These are phyloP conservation scores for Rhododendron ovatum DNA, from an alignment of 148 eudicot species.

Conservation along the genomic window DNA sequence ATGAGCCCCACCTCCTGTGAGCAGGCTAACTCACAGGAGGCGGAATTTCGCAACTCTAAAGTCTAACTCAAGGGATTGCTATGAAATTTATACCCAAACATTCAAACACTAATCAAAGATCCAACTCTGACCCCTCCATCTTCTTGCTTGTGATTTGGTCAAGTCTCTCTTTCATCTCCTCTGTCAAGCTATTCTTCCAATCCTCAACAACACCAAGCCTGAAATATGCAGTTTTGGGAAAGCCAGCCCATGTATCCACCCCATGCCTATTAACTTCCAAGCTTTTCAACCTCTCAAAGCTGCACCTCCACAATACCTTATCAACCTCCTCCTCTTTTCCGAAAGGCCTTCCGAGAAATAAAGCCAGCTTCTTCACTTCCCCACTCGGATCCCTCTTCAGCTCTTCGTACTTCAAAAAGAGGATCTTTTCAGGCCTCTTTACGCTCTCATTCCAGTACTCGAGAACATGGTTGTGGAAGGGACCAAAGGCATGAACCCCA, in stretches of 20 bases:
- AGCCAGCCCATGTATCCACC: neutral
- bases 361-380: conserved; percentile 21
- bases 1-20: neutral
- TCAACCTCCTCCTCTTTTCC: conserved; percentile 15
- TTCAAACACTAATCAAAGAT: neutral
- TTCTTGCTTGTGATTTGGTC: neutral
- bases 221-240: conserved; percentile 8
- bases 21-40: too few species aligned
- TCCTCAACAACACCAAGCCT: conserved; percentile 18
- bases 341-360: conserved; percentile 24
- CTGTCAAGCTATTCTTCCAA: conserved; percentile 11
- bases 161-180: conserved; percentile 13
- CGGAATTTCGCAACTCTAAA: too few species aligned
- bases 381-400: conserved; percentile 19
- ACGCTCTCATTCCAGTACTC: conserved; percentile 24
- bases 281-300: conserved; percentile 20
- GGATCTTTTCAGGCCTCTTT: conserved; percentile 24
- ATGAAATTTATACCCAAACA: too few species aligned
- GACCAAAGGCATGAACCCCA: conserved; percentile 21
- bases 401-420: conserved; percentile 29
- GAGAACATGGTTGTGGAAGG: conserved; percentile 7
- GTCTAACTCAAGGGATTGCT: too few species aligned
- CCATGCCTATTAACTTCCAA: conserved; percentile 25
- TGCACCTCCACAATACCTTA: conserved; percentile 12
- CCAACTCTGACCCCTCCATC: conserved; percentile 5